Evolutionary conservation across 164 flowering plant species (phyloP).

Genomic region (Taxillus chinensis): DNA sequence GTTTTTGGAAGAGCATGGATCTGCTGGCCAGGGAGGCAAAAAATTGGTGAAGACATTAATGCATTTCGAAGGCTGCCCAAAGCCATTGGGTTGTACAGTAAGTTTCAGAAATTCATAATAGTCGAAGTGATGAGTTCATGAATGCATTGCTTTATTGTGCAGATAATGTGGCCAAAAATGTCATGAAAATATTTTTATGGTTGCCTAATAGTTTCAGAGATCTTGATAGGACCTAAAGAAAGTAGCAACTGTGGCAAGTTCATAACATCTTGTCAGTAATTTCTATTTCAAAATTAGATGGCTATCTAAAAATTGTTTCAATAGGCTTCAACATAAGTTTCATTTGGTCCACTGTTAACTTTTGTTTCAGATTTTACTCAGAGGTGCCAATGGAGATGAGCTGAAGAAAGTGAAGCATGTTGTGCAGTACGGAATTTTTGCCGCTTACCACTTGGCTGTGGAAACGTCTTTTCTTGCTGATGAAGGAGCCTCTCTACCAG

Average conservation of each 20-base stretch:
- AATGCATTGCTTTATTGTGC: no score
- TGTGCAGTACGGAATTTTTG: conserved; percentile 87
- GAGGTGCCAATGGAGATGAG: conserved; percentile 86
- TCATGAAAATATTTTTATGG: no score
- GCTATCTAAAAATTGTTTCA: background rate
- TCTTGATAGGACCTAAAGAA: no score
- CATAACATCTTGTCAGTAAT: no score
- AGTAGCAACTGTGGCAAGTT: no score
- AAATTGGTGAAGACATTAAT: conserved; percentile 74
- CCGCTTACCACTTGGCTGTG: conserved; percentile 94
- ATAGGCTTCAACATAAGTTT: background rate
- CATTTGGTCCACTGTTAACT: no score
- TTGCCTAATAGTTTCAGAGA: no score
- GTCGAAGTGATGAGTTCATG: no score
- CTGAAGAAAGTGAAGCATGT: conserved; percentile 96
- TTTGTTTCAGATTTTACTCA: conserved; percentile 65
- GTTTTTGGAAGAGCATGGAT: conserved; percentile 71
- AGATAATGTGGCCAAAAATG: no score
- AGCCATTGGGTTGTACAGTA: conserved; percentile 87
- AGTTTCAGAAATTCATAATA: conserved; percentile 16
- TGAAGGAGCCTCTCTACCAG: conserved; percentile 94
- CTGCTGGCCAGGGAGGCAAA: conserved; percentile 77
- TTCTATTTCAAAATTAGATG: no score
- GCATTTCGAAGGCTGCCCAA: conserved; percentile 95
- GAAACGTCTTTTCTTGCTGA: conserved; percentile 99